Base-by-base conservation (phyloP, 176 grass and related monocot species). In the Paspalum notatum region DNA sequence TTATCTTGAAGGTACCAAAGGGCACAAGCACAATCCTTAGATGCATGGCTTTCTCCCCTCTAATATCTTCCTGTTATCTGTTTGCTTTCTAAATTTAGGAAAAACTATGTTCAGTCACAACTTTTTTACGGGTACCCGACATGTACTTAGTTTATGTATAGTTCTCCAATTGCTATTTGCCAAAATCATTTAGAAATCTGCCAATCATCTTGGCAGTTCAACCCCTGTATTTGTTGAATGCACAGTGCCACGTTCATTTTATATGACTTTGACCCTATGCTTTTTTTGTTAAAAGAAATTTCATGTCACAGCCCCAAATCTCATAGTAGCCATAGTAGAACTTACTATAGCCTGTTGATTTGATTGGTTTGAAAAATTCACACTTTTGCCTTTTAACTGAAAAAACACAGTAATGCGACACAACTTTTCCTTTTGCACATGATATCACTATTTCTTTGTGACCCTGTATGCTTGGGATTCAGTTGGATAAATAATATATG, bases 1-100 rank as follows among this genome's bases (percentile, higher is more conserved):
- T 94, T 47, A 76, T 93, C 68, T 83, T 93, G 79, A 93, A 89
- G 94, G 88, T 97, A 84, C 26, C 38, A 24, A 38, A 66, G 84
- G 55, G 12, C 57, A 60, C 32, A 32, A 43, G 76, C 82, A 58
- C 43, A 25, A 68, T 50, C 27, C 45, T 24, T 57, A 60, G 18
- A 60, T 69, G 56, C 50, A 68, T 59, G 14, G 17, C 9, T 39
- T 48, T 40, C 16, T 41, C 6, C 27, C 41, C 52, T 67, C 26
- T 74, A 24, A 26, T 44, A 68, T n/a, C 18, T 79, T 54, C 62
- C 48, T 79, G 50, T 40, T 80, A 10, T 11, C 5, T 66, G 32
- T 52, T 66, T 66, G 5, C 41, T 71, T 82, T 40, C 49, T 57
- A 48, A 55, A 66, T 39, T 25, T 50, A 26, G 51, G 45, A 67